Percentiles rank a stretch among this genome's conserved stretches.
phyloP scores from a whole-genome alignment of 169 alveolate species.

The Cryptosporidium ubiquitum region DNA sequence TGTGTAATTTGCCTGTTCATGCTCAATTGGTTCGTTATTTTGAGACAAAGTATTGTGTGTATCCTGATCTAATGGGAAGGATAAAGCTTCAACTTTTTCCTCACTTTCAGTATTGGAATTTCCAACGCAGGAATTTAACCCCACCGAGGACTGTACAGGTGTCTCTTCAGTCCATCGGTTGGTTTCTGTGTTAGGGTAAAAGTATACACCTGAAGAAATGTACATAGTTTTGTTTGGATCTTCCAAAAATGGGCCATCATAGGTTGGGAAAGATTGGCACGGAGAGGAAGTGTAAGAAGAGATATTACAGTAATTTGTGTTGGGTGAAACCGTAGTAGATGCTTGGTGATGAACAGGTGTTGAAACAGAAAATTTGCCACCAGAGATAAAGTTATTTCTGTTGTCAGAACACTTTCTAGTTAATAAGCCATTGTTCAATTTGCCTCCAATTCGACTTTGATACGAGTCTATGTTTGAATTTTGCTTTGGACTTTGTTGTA shows the following conservation, averaged over 20 bases:
- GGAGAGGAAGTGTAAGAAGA: slow-evolving; percentile 71
- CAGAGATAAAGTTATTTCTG: not conserved
- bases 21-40: slow-evolving; percentile 20
- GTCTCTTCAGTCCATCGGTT: slow-evolving; percentile 64
- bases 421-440: not conserved
- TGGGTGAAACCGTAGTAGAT: slow-evolving; percentile 70
- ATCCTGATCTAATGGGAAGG: slow-evolving; percentile 35
- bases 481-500: slow-evolving; percentile 1
- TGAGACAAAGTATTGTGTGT: slow-evolving; percentile 29
- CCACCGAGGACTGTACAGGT: slow-evolving; percentile 12
- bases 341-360: slow-evolving; percentile 71
- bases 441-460: not conserved
- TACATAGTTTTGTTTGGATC: slow-evolving; percentile 69
- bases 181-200: slow-evolving; percentile 19
- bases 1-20: slow-evolving; percentile 30
- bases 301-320: slow-evolving; percentile 68
- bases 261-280: slow-evolving; percentile 61
- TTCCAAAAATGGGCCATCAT: slow-evolving; percentile 70
- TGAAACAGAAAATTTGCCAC: slow-evolving; percentile 32
- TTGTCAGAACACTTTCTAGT: slow-evolving; percentile 27
- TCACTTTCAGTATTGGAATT: slow-evolving; percentile 13
- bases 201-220: slow-evolving; percentile 26
- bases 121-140: not conserved
- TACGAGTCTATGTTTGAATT: slow-evolving; percentile 10
- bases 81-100: slow-evolving; percentile 14